Conservation (phyloP, 2,329 filamentous ascomycete genomes). For the Colletotrichum sp. region DNA sequence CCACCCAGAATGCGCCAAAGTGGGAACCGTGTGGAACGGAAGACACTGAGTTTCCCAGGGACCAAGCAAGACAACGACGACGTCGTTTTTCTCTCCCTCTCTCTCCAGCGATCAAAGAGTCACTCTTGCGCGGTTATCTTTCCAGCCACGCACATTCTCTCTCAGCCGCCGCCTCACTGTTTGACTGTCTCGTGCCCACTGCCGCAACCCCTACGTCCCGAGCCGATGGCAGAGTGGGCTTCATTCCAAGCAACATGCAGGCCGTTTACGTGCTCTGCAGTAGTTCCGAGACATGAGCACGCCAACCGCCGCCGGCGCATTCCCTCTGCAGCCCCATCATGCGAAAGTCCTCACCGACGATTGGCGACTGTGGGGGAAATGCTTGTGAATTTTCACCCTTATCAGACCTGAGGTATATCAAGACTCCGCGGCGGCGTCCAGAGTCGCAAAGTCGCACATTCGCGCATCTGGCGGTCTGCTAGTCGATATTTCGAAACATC, state of each 20-base stretch:
- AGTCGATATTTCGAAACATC: not conserved
- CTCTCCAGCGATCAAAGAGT: not conserved
- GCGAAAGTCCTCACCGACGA: not conserved
- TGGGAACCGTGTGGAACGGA: not conserved
- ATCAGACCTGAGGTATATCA: not conserved
- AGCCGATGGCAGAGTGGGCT: not conserved
- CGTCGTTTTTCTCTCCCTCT: not conserved
- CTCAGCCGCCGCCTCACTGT: not conserved
- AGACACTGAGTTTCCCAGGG: not conserved
- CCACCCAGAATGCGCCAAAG: not conserved
- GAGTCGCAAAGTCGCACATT: not conserved
- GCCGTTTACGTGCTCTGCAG: not conserved
- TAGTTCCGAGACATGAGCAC: not conserved
- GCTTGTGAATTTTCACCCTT: not conserved
- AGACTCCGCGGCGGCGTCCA: not conserved
- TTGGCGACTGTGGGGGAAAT: not conserved
- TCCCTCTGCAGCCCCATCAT: not conserved
- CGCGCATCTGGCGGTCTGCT: not conserved
- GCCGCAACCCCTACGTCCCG: not conserved
- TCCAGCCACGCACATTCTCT: constrained; percentile 16
- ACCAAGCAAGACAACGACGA: not conserved
- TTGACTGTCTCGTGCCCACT: not conserved
- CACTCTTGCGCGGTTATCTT: not conserved
- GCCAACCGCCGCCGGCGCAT: not conserved
- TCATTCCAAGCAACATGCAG: not conserved